Conservation (phyloP, 2,329 filamentous ascomycete genomes). For the Zasmidium angulare region DNA sequence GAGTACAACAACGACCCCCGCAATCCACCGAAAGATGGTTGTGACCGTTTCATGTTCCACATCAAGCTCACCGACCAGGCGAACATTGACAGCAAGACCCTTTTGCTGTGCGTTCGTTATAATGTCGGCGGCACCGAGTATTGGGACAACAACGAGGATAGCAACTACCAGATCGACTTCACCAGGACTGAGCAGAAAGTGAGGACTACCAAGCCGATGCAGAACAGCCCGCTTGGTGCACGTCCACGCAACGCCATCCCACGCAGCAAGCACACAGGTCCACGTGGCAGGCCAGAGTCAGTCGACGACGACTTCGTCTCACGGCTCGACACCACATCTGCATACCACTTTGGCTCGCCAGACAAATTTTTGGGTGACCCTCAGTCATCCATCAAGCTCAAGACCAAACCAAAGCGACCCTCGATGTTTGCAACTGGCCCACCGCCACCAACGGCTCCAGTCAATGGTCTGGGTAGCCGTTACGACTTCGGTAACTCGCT, state of each 20-base stretch:
- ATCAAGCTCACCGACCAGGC: slow-evolving; percentile 90
- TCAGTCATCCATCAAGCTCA: slow-evolving; percentile 63
- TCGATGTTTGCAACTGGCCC: slow-evolving; percentile 57
- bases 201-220: slow-evolving; percentile 22
- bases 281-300: slow-evolving; percentile 50
- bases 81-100: slow-evolving; percentile 86
- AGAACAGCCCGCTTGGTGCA: slow-evolving; percentile 30
- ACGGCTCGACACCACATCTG: slow-evolving; percentile 47
- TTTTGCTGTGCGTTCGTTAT: slow-evolving; percentile 91
- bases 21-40: slow-evolving; percentile 60
- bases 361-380: slow-evolving; percentile 58
- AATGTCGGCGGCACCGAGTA: slow-evolving; percentile 78
- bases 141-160: slow-evolving; percentile 89
- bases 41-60: slow-evolving; percentile 89
- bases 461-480: slow-evolving; percentile 74
- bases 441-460: slow-evolving; percentile 49
- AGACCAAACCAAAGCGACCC: slow-evolving; percentile 62
- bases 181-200: slow-evolving; percentile 39
- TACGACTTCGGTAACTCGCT: slow-evolving; percentile 97
- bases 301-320: slow-evolving; percentile 71
- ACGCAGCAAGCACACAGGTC: slow-evolving; percentile 50
- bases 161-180: slow-evolving; percentile 96
- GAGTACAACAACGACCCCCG: slow-evolving; percentile 81
- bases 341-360: slow-evolving; percentile 46
- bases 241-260: slow-evolving; percentile 54